Conservation (phyloP, 1,284 basidiomycete genomes). For the Abortiporus biennis region DNA sequence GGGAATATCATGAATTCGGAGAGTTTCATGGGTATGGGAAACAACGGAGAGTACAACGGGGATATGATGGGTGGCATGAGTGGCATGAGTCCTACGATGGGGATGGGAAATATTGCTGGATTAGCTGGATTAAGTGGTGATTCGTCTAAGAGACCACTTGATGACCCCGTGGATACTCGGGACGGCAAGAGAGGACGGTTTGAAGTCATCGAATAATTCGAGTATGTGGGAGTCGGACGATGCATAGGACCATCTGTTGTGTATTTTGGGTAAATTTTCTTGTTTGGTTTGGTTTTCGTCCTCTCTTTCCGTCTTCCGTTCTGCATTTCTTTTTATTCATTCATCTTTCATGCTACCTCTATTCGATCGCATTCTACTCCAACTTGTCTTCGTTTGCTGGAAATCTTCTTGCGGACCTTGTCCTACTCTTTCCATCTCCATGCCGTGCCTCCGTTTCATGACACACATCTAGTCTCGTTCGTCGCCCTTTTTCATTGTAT, state of each 20-base stretch:
- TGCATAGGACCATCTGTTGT: background rate
- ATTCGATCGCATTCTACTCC: background rate
- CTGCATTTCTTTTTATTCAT: background rate
- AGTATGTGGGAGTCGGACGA: background rate
- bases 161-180: slow-evolving; percentile 42
- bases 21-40: slow-evolving; percentile 35
- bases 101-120: slow-evolving; percentile 3
- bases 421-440: background rate
- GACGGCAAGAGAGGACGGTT: slow-evolving; percentile 64
- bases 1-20: slow-evolving; percentile 59
- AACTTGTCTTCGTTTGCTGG: background rate
- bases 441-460: background rate
- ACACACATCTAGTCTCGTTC: background rate
- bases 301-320: slow-evolving; percentile 4
- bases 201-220: slow-evolving; percentile 54
- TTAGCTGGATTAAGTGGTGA: slow-evolving; percentile 1
- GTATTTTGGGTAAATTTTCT: background rate
- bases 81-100: slow-evolving; percentile 8
- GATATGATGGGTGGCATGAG: slow-evolving; percentile 21
- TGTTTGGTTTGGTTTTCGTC: background rate
- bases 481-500: slow-evolving; percentile 3
- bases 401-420: background rate
- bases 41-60: no score
- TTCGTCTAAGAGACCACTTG: slow-evolving; percentile 33
- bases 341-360: background rate